Evolutionary conservation across 73 alveolate genomes (phyloP).

Genomic region (Stentor roeselii): DNA sequence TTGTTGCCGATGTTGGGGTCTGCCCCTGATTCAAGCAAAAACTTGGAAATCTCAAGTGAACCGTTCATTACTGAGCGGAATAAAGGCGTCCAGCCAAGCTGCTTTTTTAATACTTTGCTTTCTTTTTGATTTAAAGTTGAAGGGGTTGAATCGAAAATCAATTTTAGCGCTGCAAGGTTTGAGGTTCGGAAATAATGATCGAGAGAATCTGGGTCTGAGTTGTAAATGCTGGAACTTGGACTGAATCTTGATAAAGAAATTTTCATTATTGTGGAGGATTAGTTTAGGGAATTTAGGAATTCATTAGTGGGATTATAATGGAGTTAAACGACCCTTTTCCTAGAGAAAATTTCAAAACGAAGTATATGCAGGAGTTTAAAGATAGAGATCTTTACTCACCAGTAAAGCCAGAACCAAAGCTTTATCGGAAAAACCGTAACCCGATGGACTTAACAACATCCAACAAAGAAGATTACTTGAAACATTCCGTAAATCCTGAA

Average conservation of each 20-base stretch:
- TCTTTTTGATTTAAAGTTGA: background rate
- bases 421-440: background rate
- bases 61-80: background rate
- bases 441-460: constrained; percentile 16
- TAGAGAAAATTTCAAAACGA: constrained; percentile 3
- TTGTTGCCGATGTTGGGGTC: constrained; percentile 22
- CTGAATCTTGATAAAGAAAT: background rate
- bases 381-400: background rate
- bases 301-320: too few relatives aligned
- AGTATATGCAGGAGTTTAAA: background rate
- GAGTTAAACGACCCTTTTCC: background rate
- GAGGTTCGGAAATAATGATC: background rate
- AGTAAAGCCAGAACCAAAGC: constrained; percentile 17
- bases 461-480: background rate
- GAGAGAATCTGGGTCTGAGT: background rate
- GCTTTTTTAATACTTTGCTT: background rate
- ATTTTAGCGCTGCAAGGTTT: background rate
- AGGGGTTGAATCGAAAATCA: background rate
- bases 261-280: too few relatives aligned
- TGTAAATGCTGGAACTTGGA: background rate
- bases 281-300: too few relatives aligned
- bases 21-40: constrained; percentile 25
- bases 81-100: background rate
- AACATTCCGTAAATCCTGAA: background rate
- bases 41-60: background rate